Conservation (phyloP, 2,329 filamentous ascomycete species). For the Samsoniella hepiali region DNA sequence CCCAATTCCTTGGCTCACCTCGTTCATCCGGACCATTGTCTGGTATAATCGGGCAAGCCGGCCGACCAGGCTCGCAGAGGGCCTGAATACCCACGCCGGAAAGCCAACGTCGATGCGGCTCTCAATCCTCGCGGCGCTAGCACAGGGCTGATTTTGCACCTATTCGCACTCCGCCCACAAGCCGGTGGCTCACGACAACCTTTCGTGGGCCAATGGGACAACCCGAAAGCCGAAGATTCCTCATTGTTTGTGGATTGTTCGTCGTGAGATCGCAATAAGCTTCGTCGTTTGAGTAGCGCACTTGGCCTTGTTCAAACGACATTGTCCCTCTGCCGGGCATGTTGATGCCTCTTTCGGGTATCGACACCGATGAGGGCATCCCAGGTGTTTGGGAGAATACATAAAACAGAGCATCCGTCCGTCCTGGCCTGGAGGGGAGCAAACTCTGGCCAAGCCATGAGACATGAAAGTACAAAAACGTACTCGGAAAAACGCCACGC, state of each 20-base stretch:
- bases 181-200: not conserved
- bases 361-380: not conserved
- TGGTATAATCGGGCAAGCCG: not conserved
- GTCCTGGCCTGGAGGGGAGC: not conserved
- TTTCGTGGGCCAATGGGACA: not conserved
- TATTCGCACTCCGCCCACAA: not conserved
- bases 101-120: not conserved
- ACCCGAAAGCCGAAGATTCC: not conserved
- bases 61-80: not conserved
- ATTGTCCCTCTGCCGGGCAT: not conserved
- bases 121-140: not conserved
- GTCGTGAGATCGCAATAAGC: not conserved
- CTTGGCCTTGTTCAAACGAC: not conserved
- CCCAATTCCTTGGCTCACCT: not conserved
- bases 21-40: not conserved
- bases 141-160: slow-evolving; percentile 7
- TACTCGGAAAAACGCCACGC: not conserved
- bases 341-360: not conserved
- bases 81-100: not conserved
- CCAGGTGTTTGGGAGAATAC: not conserved
- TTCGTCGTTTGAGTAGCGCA: not conserved
- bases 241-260: not conserved
- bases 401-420: not conserved
- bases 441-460: not conserved
- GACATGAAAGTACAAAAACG: slow-evolving; percentile 11